Percentiles rank a stretch among this genome's conserved stretches.
phyloP scores from a whole-genome alignment of 1,284 basidiomycete species.

The Tetrapyrgos nigripes region DNA sequence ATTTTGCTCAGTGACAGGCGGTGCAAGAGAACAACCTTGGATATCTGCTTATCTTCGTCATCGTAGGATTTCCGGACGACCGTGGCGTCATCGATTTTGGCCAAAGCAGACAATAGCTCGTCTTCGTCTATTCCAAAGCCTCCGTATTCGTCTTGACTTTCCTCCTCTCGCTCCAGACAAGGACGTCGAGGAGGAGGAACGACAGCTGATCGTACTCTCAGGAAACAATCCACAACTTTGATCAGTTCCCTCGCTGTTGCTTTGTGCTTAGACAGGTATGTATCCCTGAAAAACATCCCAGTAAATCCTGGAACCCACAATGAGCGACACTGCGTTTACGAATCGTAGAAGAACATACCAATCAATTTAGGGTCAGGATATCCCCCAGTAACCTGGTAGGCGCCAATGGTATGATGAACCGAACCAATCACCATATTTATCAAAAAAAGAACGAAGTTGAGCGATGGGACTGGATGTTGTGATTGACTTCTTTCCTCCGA shows the following conservation, averaged over 20 bases:
- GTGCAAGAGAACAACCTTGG: neutral
- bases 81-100: constrained; percentile 26
- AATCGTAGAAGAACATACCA: constrained; percentile 26
- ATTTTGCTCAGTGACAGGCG: neutral
- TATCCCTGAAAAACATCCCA: constrained; percentile 21
- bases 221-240: constrained; percentile 66
- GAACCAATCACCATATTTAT: constrained; percentile 65
- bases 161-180: constrained; percentile 44
- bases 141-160: constrained; percentile 81
- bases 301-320: constrained; percentile 13
- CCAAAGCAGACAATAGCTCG: constrained; percentile 57
- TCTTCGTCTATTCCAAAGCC: constrained; percentile 64
- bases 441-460: constrained; percentile 24
- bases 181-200: constrained; percentile 55
- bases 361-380: constrained; percentile 75
- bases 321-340: neutral
- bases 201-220: constrained; percentile 62
- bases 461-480: constrained; percentile 18
- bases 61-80: constrained; percentile 5
- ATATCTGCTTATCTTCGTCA: neutral
- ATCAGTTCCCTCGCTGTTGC: constrained; percentile 63
- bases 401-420: constrained; percentile 66
- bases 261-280: constrained; percentile 25
- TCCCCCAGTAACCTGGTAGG: constrained; percentile 36
- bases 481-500: constrained; percentile 8